Evolutionary conservation across 2,329 filamentous ascomycete genomes (phyloP).

Genomic region (Alternaria alternata): DNA sequence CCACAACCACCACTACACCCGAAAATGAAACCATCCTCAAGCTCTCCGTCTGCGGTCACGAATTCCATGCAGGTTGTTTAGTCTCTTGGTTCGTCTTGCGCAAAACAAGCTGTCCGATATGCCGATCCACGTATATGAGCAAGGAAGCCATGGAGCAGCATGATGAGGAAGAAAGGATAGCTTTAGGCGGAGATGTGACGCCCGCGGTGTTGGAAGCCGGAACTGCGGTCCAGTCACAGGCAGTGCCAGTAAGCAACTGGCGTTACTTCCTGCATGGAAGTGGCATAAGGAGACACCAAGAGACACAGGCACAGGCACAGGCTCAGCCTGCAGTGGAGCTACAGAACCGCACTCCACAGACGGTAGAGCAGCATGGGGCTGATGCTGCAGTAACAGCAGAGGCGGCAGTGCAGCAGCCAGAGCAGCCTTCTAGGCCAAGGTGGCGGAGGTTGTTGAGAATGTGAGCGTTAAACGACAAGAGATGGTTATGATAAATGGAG

Average conservation of each 20-base stretch:
- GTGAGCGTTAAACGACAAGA: background rate
- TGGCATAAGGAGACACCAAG: conserved; percentile 1
- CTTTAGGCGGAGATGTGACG: background rate
- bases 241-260: conserved; percentile 17
- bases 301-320: background rate
- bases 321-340: conserved; percentile 8
- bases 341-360: background rate
- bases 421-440: background rate
- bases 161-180: conserved; percentile 22
- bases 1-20: conserved; percentile 1
- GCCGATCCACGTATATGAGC: conserved; percentile 37
- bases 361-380: background rate
- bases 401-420: background rate
- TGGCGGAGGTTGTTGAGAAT: background rate
- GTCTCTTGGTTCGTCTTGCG: conserved; percentile 41
- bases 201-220: conserved; percentile 7
- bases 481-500: background rate
- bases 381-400: background rate
- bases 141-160: conserved; percentile 28
- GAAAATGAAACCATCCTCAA: conserved; percentile 35
- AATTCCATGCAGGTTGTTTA: conserved; percentile 45
- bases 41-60: conserved; percentile 37
- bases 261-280: conserved; percentile 19
- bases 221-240: background rate
- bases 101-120: conserved; percentile 45